Conservation (phyloP, 208 protist genomes). For the Leishmania amazonensis region DNA sequence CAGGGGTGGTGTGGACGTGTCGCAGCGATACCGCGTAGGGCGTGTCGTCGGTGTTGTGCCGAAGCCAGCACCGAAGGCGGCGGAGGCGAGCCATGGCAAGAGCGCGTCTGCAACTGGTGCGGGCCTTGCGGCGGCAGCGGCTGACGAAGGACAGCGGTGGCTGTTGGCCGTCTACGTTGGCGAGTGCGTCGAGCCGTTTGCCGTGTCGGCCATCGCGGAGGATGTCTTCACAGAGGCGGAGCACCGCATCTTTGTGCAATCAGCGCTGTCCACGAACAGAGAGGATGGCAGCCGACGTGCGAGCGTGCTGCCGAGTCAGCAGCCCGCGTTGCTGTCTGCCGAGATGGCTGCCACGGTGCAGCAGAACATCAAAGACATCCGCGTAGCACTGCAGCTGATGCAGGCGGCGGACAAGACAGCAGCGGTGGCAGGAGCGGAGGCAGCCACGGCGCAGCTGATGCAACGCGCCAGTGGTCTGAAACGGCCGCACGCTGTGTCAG, state of each 20-base stretch:
- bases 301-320: slow-evolving; percentile 27
- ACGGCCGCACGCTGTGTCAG: slow-evolving; percentile 18
- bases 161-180: slow-evolving; percentile 70
- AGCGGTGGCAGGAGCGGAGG: slow-evolving; percentile 2
- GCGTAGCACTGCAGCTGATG: slow-evolving; percentile 32
- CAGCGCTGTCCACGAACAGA: slow-evolving; percentile 38
- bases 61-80: slow-evolving; percentile 27
- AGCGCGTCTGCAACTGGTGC: not conserved
- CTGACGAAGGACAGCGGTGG: slow-evolving; percentile 42
- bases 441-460: not conserved
- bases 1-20: not conserved
- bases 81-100: not conserved
- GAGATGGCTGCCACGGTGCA: slow-evolving; percentile 46
- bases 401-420: not conserved
- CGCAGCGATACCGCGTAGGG: slow-evolving; percentile 57
- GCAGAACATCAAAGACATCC: slow-evolving; percentile 46
- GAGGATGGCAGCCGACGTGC: slow-evolving; percentile 20
- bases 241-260: slow-evolving; percentile 68
- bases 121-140: slow-evolving; percentile 8
- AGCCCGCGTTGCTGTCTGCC: slow-evolving; percentile 34
- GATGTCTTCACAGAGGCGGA: slow-evolving; percentile 56
- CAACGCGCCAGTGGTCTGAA: slow-evolving; percentile 29
- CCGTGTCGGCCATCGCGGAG: slow-evolving; percentile 50
- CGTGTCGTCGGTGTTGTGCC: slow-evolving; percentile 58
- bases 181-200: slow-evolving; percentile 59